A percentile compares a stretch with the other conserved stretches of the same genome.
These are phyloP conservation scores for Pythium apleroticum DNA, from an alignment of 352 stramenopile genomes.

Conservation along the genomic window DNA sequence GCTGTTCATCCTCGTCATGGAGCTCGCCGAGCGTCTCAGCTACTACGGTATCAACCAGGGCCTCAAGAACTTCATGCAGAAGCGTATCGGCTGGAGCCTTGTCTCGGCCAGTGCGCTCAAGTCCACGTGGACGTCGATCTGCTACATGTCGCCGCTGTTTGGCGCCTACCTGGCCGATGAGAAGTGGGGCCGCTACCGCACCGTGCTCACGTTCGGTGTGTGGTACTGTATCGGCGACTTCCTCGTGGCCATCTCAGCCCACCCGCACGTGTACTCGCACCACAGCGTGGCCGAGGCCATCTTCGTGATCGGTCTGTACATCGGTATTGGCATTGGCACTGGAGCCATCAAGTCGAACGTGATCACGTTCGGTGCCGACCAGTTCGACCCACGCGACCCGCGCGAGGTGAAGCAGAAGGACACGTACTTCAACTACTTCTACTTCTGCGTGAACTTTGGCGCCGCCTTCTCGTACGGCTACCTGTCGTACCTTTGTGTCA, in stretches of 20 bases:
- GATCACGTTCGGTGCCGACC: slow-evolving; percentile 40
- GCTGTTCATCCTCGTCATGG: slow-evolving; percentile 58
- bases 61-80: slow-evolving; percentile 82
- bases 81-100: slow-evolving; percentile 48
- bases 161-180: slow-evolving; percentile 62
- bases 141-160: slow-evolving; percentile 55
- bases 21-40: slow-evolving; percentile 65
- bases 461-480: slow-evolving; percentile 72
- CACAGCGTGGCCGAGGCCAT: slow-evolving; percentile 41
- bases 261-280: slow-evolving; percentile 50
- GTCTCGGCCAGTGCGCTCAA: slow-evolving; percentile 68
- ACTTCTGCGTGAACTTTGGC: slow-evolving; percentile 76
- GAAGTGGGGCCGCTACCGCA: slow-evolving; percentile 57
- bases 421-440: slow-evolving; percentile 82
- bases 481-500: slow-evolving; percentile 71
- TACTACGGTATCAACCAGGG: slow-evolving; percentile 90
- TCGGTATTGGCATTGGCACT: slow-evolving; percentile 41
- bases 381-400: slow-evolving; percentile 51
- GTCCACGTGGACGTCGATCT: slow-evolving; percentile 64
- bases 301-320: slow-evolving; percentile 59
- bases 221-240: slow-evolving; percentile 66
- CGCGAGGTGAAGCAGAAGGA: slow-evolving; percentile 45
- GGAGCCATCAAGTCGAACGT: slow-evolving; percentile 32
- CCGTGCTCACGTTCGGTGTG: slow-evolving; percentile 57
- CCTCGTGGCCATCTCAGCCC: slow-evolving; percentile 49